Evolutionary conservation across 129 eudicot genomes (phyloP), one percentile per base, ranked within the genome.

Genomic region (Heracleum sosnowskyi): DNA sequence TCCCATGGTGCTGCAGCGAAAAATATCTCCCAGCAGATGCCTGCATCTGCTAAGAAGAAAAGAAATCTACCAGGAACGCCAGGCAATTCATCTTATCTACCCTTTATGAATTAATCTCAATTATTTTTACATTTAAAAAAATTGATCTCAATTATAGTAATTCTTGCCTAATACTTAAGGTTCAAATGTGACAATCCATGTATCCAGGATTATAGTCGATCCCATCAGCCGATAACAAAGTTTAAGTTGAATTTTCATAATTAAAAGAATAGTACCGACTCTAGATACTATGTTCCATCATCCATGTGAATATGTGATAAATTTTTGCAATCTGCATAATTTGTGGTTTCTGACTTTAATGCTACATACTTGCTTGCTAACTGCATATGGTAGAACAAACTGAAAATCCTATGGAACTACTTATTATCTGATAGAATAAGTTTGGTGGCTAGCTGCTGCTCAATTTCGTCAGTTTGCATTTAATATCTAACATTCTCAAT

Each of bases 41-140:
- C 42, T 33, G 15, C 77, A 0, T 79, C 88, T 6, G 85, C 88
- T 71, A 92, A 89, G 86, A 90, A 87, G 86, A 92, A 89, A 78
- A 77, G 97, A 77, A 92, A 88, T 73, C 84, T 89, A 17, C 97
- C 97, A 17, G 97, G 97, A 83, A 92, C 91, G 81, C 97, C 97
- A 88, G 95, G 97, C 71, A 81, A 78, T 69, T 69, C 8, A 34
- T 11, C 20, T 41, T 24, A 40, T 40, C 53, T 24, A 40, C 20
- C 34, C 28, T 35, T 11, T 1, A 10, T 37, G 1, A 35, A 17
- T 11, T 39, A 22, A 10, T 71, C 18, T 40, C 17, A 57, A 24
- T 57, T 8, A 57, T 57, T 57, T 1, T 16, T 46, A 12, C 49
- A 15, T 46, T 15, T 15, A 1, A 46, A 46, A 46, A 46, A 44